A percentile compares a stretch with the other conserved stretches of the same genome.
Conservation (phyloP, 306 rosid genomes). For the Prunus armeniaca region DNA sequence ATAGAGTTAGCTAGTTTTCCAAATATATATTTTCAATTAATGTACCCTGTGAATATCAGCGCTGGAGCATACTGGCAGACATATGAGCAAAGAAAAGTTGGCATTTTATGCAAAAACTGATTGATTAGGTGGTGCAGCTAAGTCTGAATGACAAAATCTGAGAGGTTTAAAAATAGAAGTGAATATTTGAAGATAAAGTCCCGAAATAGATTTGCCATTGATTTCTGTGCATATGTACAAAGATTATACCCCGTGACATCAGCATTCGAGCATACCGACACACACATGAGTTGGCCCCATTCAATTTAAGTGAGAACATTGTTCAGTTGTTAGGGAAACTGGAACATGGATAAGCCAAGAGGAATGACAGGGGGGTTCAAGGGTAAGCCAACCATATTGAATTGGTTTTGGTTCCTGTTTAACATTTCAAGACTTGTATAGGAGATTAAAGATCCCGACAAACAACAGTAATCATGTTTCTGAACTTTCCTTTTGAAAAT, state of each 20-base stretch:
- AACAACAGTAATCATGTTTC: not conserved
- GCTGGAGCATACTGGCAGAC: not conserved
- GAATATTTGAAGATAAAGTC: not conserved
- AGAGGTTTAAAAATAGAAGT: not conserved
- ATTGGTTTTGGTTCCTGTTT: conserved; percentile 12
- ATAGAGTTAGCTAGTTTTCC: not conserved
- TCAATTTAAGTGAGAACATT: not conserved
- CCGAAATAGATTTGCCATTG: not conserved
- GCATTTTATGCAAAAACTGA: not conserved
- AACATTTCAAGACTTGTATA: not conserved
- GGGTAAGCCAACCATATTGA: conserved; percentile 6
- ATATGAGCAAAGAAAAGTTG: not conserved
- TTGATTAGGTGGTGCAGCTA: not conserved
- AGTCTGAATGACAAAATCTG: not conserved
- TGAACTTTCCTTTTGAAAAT: not conserved
- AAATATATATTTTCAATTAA: not conserved
- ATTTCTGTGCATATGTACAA: not conserved
- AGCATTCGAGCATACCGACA: not conserved
- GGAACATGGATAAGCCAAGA: not conserved
- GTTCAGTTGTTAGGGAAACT: not conserved
- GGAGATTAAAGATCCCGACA: conserved; percentile 13
- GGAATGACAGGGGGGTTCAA: not conserved
- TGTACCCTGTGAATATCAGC: not conserved
- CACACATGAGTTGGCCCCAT: not conserved
- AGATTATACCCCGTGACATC: not conserved